A percentile compares a stretch with the other conserved stretches of the same genome.
phyloP scores from a whole-genome alignment of 2,329 filamentous ascomycete genomes.

The Cercospora berteroae region DNA sequence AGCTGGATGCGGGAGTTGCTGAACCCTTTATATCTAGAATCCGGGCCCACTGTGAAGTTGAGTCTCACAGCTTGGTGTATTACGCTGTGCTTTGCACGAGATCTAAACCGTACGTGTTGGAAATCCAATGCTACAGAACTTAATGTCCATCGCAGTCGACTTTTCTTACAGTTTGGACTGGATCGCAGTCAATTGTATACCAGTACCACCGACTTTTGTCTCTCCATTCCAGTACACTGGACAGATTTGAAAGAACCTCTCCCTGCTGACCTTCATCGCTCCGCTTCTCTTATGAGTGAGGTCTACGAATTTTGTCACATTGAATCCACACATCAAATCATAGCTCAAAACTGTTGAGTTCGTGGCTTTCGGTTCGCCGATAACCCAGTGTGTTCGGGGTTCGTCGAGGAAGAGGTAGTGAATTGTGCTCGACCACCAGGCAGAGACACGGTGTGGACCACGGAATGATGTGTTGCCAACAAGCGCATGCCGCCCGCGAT shows the following conservation, averaged over 20 bases:
- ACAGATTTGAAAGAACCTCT: slow-evolving; percentile 48
- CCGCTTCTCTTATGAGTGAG: slow-evolving; percentile 43
- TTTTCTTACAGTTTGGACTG: slow-evolving; percentile 9
- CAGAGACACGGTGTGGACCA: slow-evolving; percentile 56
- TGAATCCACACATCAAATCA: slow-evolving; percentile 71
- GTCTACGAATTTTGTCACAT: slow-evolving; percentile 55
- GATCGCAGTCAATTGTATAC: slow-evolving; percentile 11
- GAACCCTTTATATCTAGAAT: neutral
- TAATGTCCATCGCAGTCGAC: neutral
- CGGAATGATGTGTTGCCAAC: slow-evolving; percentile 57
- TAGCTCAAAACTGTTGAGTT: slow-evolving; percentile 70
- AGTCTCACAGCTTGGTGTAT: neutral
- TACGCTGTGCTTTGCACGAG: neutral
- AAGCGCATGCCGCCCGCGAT: slow-evolving; percentile 60
- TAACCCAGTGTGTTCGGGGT: slow-evolving; percentile 54
- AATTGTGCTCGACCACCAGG: slow-evolving; percentile 58
- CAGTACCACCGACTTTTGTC: slow-evolving; percentile 23
- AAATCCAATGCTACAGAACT: neutral
- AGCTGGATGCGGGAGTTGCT: neutral
- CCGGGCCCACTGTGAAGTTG: neutral
- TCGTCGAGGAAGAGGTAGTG: slow-evolving; percentile 62
- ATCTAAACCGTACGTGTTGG: neutral
- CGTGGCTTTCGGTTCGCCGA: slow-evolving; percentile 70
- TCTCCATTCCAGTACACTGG: slow-evolving; percentile 51
- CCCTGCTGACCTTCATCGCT: slow-evolving; percentile 39